Evolutionary conservation across 2,329 filamentous ascomycete genomes (phyloP), one percentile per base, ranked within the genome.

Genomic region (Colletotrichum coccodes): DNA sequence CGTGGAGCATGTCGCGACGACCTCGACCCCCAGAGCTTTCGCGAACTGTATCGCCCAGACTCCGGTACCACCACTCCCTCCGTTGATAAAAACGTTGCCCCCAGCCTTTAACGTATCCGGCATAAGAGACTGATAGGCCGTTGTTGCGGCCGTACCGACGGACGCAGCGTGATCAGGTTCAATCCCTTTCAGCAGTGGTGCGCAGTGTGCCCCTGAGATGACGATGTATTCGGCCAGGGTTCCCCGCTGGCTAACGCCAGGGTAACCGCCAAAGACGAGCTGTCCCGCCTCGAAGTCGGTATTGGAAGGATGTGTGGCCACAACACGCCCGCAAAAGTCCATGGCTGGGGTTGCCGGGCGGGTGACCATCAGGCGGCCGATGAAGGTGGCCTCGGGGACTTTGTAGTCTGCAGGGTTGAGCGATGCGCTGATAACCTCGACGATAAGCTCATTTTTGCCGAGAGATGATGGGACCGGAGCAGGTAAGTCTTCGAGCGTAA

Each of bases 321-420:
- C 79, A 3, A 90, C 82, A 16, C 74, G 79, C 21, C 88, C 88
- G 70, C 80, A 80, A 69, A 86, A 85, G 72, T 90, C 87, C 71
- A 83, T 79, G 18, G 82, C 82, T 0, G 83, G 83, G 1, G 79
- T 83, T 6, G 81, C 80, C 16, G 86, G 85, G n/a, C 32, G 32
- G 2, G 42, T 40, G 30, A 59, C n/a, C 49, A 70, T 50, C 23
- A 61, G 36, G n/a, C 78, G 78, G 4, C 82, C 76, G 32, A 80
- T 70, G 26, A 83, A 1, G 7, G 79, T 79, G 0, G 82, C 60
- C 40, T 83, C 81, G 14, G 77, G 72, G 5, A 85, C 47, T 68
- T 87, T 87, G 79, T 82, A 82, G 75, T 87, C 85, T 62, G 81
- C 80, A 0, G 84, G 85, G 72, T 87, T 87, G 40, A 85, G 74